phyloP scores from a whole-genome alignment of 805 yeast species.

The Candida caryicola region DNA sequence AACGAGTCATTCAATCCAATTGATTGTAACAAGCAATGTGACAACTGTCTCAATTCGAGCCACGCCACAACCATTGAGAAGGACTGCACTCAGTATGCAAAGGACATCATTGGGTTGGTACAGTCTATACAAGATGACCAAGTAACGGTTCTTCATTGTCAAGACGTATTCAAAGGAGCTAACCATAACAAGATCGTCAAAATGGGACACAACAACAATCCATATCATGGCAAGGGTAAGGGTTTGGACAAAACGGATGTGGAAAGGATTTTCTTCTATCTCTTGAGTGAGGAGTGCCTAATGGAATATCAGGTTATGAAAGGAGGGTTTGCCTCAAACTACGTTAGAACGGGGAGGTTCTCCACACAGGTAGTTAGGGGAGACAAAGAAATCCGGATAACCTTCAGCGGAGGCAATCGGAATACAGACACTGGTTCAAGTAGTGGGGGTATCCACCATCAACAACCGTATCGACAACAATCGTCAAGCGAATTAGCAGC shows the following conservation, averaged over 20 bases:
- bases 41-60: conserved; percentile 62
- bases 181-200: conserved; percentile 56
- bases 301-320: conserved; percentile 72
- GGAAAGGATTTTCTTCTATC: conserved; percentile 78
- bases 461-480: neutral
- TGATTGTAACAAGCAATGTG: conserved; percentile 73
- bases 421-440: neutral
- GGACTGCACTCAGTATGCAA: conserved; percentile 69
- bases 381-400: conserved; percentile 46
- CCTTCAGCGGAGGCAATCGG: conserved; percentile 34
- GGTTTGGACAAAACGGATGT: conserved; percentile 61
- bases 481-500: neutral
- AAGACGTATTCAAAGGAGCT: conserved; percentile 79
- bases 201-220: conserved; percentile 57
- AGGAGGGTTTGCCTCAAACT: conserved; percentile 79
- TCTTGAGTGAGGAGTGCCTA: conserved; percentile 63
- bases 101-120: conserved; percentile 58
- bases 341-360: conserved; percentile 61
- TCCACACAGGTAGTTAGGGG: conserved; percentile 49
- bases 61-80: conserved; percentile 44
- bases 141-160: conserved; percentile 77
- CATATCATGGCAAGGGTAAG: conserved; percentile 72
- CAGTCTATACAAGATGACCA: conserved; percentile 50
- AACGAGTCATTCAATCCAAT: conserved; percentile 73
- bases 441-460: neutral